These are phyloP conservation scores for Umbelopsis sp. DNA, from an alignment of 192 early-diverging fungal genomes.

Conservation along the genomic window DNA sequence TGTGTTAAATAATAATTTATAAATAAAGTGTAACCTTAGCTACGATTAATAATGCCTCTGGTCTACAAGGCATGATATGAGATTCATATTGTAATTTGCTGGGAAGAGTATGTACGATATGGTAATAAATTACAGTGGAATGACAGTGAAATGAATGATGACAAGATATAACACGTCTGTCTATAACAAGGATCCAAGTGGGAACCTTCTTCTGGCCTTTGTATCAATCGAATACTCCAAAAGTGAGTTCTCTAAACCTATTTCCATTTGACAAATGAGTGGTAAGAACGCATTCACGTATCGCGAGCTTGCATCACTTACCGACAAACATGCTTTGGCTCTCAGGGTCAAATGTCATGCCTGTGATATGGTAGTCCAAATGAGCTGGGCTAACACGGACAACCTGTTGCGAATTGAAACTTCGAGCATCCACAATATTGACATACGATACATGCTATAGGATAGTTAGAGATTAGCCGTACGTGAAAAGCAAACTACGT, in stretches of 20 bases:
- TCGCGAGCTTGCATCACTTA: slow-evolving; percentile 40
- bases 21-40: not conserved
- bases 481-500: slow-evolving; percentile 16
- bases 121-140: not conserved
- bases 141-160: not conserved
- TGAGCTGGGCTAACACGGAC: slow-evolving; percentile 71
- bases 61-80: too few species aligned
- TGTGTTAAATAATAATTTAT: too few species aligned
- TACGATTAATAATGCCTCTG: not conserved
- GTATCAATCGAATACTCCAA: slow-evolving; percentile 86
- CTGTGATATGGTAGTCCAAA: slow-evolving; percentile 82
- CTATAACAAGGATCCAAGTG: slow-evolving; percentile 77
- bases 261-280: not conserved
- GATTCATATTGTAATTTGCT: too few species aligned
- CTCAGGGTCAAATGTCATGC: slow-evolving; percentile 82
- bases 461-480: not conserved
- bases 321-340: slow-evolving; percentile 88
- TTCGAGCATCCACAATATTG: slow-evolving; percentile 88
- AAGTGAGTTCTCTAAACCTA: slow-evolving; percentile 81
- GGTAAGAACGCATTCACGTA: not conserved
- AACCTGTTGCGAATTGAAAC: slow-evolving; percentile 80
- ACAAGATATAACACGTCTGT: not conserved
- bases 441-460: slow-evolving; percentile 78
- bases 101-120: too few species aligned
- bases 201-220: slow-evolving; percentile 76